phyloP scores from a whole-genome alignment of 768 basidiomycete species.

The Pisolithus microcarpus region DNA sequence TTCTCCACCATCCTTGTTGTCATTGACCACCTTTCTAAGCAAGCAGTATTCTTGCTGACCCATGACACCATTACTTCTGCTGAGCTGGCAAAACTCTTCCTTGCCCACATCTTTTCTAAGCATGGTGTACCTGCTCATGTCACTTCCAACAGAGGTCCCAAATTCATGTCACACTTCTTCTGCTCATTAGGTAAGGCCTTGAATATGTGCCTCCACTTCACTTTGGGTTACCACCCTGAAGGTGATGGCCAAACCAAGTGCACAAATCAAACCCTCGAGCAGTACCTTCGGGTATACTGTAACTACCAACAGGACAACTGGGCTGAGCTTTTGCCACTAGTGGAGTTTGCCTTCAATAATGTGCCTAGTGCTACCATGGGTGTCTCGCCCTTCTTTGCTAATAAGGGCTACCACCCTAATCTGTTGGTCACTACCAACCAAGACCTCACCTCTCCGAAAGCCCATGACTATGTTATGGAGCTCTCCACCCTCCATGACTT shows the following conservation, averaged over 20 bases:
- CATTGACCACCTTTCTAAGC: no score
- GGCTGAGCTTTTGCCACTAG: slow-evolving; percentile 22
- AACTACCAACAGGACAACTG: slow-evolving; percentile 29
- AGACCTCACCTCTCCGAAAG: no score
- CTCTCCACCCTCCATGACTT: no score
- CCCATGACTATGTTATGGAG: no score
- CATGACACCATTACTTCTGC: no score
- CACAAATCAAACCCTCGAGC: slow-evolving; percentile 10
- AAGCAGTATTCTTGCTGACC: no score
- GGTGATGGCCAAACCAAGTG: slow-evolving; percentile 16
- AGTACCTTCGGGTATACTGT: slow-evolving; percentile 24
- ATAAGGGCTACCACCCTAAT: background rate
- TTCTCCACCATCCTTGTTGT: no score
- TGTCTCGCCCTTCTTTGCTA: background rate
- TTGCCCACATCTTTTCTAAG: slow-evolving; percentile 15
- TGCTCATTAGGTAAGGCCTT: slow-evolving; percentile 13
- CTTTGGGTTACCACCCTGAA: slow-evolving; percentile 22
- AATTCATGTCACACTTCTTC: slow-evolving; percentile 15
- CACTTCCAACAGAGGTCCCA: background rate
- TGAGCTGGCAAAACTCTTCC: background rate
- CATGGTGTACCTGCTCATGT: slow-evolving; percentile 7
- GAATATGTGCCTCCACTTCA: slow-evolving; percentile 17
- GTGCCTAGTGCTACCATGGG: slow-evolving; percentile 6
- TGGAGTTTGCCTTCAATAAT: slow-evolving; percentile 29
- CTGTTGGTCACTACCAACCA: no score